phyloP scores from a whole-genome alignment of 2,329 filamentous ascomycete genomes.

The Albifimbria verrucaria region DNA sequence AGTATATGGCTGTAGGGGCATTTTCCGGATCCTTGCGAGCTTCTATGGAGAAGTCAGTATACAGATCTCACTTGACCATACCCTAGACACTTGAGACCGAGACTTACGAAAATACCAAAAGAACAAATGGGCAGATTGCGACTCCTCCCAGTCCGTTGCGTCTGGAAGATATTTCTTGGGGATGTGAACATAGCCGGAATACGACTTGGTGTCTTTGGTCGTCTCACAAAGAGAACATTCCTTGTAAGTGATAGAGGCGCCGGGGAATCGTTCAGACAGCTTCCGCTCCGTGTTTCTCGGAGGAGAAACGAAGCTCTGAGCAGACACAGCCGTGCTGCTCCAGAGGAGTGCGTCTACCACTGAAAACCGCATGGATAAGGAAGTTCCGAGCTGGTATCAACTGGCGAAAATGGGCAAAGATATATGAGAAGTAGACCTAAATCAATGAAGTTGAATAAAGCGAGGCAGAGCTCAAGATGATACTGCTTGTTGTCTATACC shows the following conservation, averaged over 20 bases:
- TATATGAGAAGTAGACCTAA: too few species aligned
- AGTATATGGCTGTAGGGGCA: slow-evolving; percentile 45
- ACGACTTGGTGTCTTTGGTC: slow-evolving; percentile 14
- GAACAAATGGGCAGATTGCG: slow-evolving; percentile 27
- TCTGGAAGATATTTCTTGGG: slow-evolving; percentile 23
- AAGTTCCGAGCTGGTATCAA: too few species aligned
- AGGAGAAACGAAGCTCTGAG: slow-evolving; percentile 4
- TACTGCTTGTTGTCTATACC: too few species aligned
- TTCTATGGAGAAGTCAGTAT: slow-evolving; percentile 16
- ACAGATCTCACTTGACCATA: too few species aligned
- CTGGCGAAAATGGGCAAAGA: too few species aligned
- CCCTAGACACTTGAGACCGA: neutral
- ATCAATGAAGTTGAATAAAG: too few species aligned
- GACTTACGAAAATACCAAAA: slow-evolving; percentile 39
- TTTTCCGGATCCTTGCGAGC: slow-evolving; percentile 25
- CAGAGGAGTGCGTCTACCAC: too few species aligned
- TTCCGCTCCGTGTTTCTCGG: neutral
- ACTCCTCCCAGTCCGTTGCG: slow-evolving; percentile 11
- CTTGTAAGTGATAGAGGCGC: slow-evolving; percentile 19
- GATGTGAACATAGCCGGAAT: slow-evolving; percentile 18
- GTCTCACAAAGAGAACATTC: slow-evolving; percentile 22
- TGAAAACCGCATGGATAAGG: too few species aligned
- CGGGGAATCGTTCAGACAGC: slow-evolving; percentile 6
- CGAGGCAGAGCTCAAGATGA: too few species aligned
- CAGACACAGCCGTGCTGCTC: too few species aligned